Conservation (phyloP, 225 moss, liverwort and hornwort genomes). For the Sphagnum tenellum region DNA sequence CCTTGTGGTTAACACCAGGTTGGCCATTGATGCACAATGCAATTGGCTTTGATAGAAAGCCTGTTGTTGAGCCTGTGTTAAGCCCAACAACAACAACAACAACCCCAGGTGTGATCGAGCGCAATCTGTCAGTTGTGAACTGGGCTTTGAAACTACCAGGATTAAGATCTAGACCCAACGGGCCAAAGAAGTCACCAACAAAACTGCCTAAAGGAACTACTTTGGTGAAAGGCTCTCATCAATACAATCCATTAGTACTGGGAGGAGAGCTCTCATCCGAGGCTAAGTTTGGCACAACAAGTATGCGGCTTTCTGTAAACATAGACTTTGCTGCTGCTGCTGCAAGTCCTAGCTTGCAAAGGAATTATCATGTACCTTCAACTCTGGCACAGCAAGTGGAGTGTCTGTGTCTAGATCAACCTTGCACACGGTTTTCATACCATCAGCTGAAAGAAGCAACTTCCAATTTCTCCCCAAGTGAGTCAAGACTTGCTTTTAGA, state of each 20-base stretch:
- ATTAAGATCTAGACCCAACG: too few relatives aligned
- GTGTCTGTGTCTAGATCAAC: slow-evolving; percentile 7
- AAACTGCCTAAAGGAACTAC: too few relatives aligned
- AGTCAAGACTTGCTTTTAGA: not conserved
- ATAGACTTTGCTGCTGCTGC: too few relatives aligned
- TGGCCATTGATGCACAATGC: slow-evolving; percentile 43
- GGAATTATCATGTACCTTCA: too few relatives aligned
- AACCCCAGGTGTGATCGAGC: not conserved
- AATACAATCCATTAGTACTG: too few relatives aligned
- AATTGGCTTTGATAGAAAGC: slow-evolving; percentile 22
- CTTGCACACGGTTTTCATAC: slow-evolving; percentile 20
- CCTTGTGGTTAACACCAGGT: slow-evolving; percentile 9
- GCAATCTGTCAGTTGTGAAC: slow-evolving; percentile 38
- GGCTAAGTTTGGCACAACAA: too few relatives aligned
- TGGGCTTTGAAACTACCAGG: slow-evolving; percentile 37
- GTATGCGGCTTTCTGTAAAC: too few relatives aligned
- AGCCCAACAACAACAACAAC: too few relatives aligned
- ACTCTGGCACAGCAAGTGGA: slow-evolving; percentile 20
- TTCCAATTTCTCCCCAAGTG: slow-evolving; percentile 30
- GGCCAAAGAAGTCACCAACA: too few relatives aligned
- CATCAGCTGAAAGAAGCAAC: slow-evolving; percentile 33
- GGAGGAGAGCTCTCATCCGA: too few relatives aligned
- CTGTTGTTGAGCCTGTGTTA: slow-evolving; percentile 1
- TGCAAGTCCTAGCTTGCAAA: too few relatives aligned
- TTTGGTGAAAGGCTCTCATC: too few relatives aligned